Percentiles rank a stretch among this genome's conserved stretches.
These are phyloP conservation scores for Xylaria sp. DNA, from an alignment of 2,329 filamentous ascomycete species.

Conservation along the genomic window DNA sequence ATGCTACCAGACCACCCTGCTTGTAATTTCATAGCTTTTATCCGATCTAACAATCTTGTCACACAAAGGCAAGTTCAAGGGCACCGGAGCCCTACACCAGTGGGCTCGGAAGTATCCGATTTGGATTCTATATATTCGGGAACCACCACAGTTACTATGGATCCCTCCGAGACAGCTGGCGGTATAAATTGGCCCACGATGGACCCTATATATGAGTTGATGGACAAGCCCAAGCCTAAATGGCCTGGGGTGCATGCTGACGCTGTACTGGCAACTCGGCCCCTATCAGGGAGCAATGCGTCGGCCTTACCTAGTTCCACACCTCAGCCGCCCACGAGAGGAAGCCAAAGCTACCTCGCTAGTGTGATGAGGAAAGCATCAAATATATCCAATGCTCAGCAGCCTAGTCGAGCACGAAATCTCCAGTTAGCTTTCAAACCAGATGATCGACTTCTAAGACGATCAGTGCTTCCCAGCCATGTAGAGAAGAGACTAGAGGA, in stretches of 20 bases:
- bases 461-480: conserved; percentile 60
- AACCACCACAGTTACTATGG: conserved; percentile 44
- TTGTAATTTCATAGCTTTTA: conserved; percentile 68
- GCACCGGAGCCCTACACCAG: conserved; percentile 28
- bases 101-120: conserved; percentile 41
- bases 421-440: conserved; percentile 53
- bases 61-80: conserved; percentile 47
- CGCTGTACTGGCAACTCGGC: conserved; percentile 3
- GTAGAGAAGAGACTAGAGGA: conserved; percentile 63
- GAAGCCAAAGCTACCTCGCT: not conserved
- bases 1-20: conserved; percentile 67
- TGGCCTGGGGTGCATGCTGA: conserved; percentile 20
- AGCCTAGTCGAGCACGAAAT: conserved; percentile 44
- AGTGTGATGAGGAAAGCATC: conserved; percentile 2
- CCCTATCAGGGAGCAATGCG: conserved; percentile 10
- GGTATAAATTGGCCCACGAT: conserved; percentile 38
- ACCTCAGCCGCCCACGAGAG: conserved; percentile 9
- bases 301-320: not conserved
- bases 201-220: conserved; percentile 37
- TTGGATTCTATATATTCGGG: conserved; percentile 47
- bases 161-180: conserved; percentile 32
- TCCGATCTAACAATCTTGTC: conserved; percentile 67
- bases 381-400: conserved; percentile 11
- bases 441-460: conserved; percentile 56
- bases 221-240: conserved; percentile 21